Evolutionary conservation across 352 stramenopile species (phyloP), one percentile per base, ranked within the genome.

Genomic region (Pseudoperonospora humuli): DNA sequence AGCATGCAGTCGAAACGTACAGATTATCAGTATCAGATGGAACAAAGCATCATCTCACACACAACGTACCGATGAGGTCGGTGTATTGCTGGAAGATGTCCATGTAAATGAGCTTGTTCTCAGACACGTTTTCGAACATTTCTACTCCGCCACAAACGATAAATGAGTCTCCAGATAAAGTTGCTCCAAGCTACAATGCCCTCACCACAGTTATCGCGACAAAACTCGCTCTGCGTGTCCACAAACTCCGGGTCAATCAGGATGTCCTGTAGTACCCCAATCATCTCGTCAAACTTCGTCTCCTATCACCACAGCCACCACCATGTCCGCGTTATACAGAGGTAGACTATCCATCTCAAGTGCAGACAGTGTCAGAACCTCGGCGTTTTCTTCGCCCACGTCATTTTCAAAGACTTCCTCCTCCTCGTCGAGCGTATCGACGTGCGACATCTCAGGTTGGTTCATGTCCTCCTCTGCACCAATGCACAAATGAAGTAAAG

Each of bases 51-150:
- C 15, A 4, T 28, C 14, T 32, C 10, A 3, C 11, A 25, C 17
- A 26, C 21, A 2, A 42, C 66, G 26, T 52, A 89, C 77, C 77
- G 27, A 91, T 93, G 29, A 93, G 64, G 11, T 64, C 61, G 9
- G 72, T 80, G 56, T 93, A 91, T 38, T 89, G 68, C 39, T 73
- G 56, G 49, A 86, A 87, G 33, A 91, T 76, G 39, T 75, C 64
- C 31, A 80, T 91, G 56, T 90, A 90, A 54, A 80, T 71, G 6
- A 90, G 55, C 18, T 90, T 93, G 57, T 93, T 91, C 57, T 93
- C 76, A 0, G 70, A 83, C 37, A 78, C 67, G 39, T 91, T 75
- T 39, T 93, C 76, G 41, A 90, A 90, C 14, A 86, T 74, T 64
- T 91, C 78, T 90, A 24, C 13, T 24, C 14, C 15, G 19, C 10